Conservation (phyloP, 805 yeast genomes). For the Zygotorulaspora florentina region DNA sequence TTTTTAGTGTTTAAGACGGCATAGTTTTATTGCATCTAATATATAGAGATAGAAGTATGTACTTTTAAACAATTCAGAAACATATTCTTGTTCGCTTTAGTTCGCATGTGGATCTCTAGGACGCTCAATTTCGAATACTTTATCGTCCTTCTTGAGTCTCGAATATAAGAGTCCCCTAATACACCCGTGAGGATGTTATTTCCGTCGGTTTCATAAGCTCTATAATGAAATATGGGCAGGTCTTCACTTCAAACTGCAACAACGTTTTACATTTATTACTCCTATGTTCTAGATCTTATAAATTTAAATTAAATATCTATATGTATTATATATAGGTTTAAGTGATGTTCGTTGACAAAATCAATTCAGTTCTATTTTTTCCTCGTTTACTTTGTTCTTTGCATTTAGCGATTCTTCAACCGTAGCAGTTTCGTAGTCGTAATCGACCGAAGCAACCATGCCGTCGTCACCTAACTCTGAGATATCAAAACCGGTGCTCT, state of each 20-base stretch:
- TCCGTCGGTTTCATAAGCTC: too few relatives aligned
- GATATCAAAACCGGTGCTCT: slow-evolving; percentile 65
- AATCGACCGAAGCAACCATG: not conserved
- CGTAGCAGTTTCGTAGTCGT: slow-evolving; percentile 1
- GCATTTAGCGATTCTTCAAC: not conserved
- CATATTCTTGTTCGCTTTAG: too few relatives aligned
- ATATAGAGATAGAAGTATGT: slow-evolving; percentile 1
- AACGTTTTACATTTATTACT: too few relatives aligned
- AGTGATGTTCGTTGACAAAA: not conserved
- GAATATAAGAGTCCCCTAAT: too few relatives aligned
- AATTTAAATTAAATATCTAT: not conserved
- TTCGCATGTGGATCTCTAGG: not conserved
- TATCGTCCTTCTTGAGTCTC: too few relatives aligned
- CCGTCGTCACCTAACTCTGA: slow-evolving; percentile 43
- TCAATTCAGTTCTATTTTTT: slow-evolving; percentile 7
- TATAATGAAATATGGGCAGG: too few relatives aligned
- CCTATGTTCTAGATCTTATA: too few relatives aligned
- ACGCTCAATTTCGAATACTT: too few relatives aligned
- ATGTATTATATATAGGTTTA: not conserved
- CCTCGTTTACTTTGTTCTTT: slow-evolving; percentile 5
- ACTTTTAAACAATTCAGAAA: too few relatives aligned
- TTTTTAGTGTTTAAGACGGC: slow-evolving; percentile 67
- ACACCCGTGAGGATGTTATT: too few relatives aligned
- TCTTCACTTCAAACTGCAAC: too few relatives aligned
- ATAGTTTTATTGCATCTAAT: slow-evolving; percentile 22